These are phyloP conservation scores for Cercospora janseana DNA, from an alignment of 2,329 filamentous ascomycete genomes.

Conservation along the genomic window DNA sequence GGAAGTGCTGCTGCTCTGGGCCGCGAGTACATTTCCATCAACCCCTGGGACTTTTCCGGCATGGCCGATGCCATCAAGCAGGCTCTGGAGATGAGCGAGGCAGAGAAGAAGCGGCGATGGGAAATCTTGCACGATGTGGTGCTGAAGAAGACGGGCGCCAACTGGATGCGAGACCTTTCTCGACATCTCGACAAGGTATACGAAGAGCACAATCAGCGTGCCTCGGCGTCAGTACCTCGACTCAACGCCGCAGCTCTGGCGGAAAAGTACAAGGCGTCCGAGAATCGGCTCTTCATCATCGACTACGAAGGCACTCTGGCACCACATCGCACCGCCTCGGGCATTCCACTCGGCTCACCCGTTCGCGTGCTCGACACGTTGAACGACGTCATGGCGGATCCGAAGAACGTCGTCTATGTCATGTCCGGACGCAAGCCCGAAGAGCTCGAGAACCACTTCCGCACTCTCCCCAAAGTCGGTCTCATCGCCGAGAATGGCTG, in stretches of 20 bases:
- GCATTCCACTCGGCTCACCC: slow-evolving; percentile 81
- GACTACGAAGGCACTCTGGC: slow-evolving; percentile 94
- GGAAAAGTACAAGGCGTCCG: slow-evolving; percentile 63
- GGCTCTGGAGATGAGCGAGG: slow-evolving; percentile 74
- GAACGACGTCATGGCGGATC: slow-evolving; percentile 76
- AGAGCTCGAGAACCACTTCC: slow-evolving; percentile 83
- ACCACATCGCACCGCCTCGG: slow-evolving; percentile 78
- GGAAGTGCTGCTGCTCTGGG: slow-evolving; percentile 85
- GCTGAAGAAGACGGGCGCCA: slow-evolving; percentile 74
- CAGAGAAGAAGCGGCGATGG: slow-evolving; percentile 75
- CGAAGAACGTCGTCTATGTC: slow-evolving; percentile 82
- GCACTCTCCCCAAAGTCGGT: slow-evolving; percentile 76
- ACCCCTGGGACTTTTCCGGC: slow-evolving; percentile 87
- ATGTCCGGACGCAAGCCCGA: slow-evolving; percentile 89
- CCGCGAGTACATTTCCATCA: slow-evolving; percentile 77
- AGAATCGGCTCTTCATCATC: slow-evolving; percentile 77
- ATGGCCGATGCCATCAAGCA: slow-evolving; percentile 78
- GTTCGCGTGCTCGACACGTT: slow-evolving; percentile 80
- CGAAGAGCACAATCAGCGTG: slow-evolving; percentile 78
- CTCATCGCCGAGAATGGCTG: slow-evolving; percentile 94
- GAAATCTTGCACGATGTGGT: slow-evolving; percentile 69
- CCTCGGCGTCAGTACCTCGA: slow-evolving; percentile 82
- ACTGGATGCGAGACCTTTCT: slow-evolving; percentile 80
- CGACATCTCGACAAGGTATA: slow-evolving; percentile 71
- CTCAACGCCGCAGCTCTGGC: slow-evolving; percentile 67